These are phyloP conservation scores for Gynostemma pentaphyllum DNA, from an alignment of 306 rosid species.

Conservation along the genomic window DNA sequence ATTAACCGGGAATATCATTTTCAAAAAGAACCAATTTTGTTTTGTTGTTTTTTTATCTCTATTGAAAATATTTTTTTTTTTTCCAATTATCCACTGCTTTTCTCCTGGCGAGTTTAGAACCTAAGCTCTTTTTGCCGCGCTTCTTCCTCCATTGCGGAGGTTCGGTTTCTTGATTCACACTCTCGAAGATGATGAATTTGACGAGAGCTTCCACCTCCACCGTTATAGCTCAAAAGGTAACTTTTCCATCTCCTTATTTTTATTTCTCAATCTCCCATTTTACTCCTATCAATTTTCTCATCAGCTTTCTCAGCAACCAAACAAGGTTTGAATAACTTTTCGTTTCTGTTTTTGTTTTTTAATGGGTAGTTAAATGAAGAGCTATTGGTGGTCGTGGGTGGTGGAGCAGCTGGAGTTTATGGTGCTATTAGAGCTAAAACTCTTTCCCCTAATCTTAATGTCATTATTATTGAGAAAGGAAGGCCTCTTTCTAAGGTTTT, in stretches of 20 bases:
- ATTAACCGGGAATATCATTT: too few species aligned
- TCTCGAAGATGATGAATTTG: neutral
- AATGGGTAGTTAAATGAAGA: conserved; percentile 42
- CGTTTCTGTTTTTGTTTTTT: neutral
- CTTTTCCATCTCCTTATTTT: neutral
- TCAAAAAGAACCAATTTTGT: too few species aligned
- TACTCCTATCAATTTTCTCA: neutral
- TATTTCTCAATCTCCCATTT: neutral
- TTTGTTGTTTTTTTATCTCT: too few species aligned
- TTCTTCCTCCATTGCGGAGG: neutral
- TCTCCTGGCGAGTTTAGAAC: too few species aligned
- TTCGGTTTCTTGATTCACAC: neutral
- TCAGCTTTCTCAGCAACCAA: neutral
- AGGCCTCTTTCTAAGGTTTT: conserved; percentile 74
- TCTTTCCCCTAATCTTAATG: conserved; percentile 58
- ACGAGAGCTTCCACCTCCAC: conserved; percentile 10
- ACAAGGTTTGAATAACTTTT: neutral
- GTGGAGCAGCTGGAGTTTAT: conserved; percentile 90
- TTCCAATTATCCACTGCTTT: too few species aligned
- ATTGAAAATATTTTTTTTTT: too few species aligned
- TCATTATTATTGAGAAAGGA: conserved; percentile 64
- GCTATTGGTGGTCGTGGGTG: conserved; percentile 74
- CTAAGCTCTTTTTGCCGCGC: neutral
- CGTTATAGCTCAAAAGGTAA: conserved; percentile 36
- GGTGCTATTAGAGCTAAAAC: conserved; percentile 88